These are phyloP conservation scores for Psilocybe cyanescens DNA, from an alignment of 768 basidiomycete species.

Conservation along the genomic window DNA sequence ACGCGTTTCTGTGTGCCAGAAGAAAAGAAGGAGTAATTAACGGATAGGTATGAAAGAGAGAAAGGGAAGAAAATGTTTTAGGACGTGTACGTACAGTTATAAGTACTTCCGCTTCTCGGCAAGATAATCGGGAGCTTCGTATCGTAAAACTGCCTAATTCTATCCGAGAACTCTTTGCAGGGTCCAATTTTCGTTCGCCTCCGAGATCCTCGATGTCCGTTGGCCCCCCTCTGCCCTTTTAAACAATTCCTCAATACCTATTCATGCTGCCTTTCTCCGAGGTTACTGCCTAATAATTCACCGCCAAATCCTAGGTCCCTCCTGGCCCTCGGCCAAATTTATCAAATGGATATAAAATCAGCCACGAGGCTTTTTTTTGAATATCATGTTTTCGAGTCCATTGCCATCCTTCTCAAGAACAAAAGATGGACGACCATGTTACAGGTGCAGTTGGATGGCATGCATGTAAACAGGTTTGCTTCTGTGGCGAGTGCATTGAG, in stretches of 20 bases:
- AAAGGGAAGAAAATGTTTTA: constrained; percentile 15
- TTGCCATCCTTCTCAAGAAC: background rate
- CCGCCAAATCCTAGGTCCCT: background rate
- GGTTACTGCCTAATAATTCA: constrained; percentile 1
- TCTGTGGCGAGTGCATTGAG: background rate
- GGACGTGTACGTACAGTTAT: constrained; percentile 24
- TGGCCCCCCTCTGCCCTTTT: background rate
- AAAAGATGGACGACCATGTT: background rate
- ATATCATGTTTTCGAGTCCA: background rate
- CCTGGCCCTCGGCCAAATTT: constrained; percentile 6
- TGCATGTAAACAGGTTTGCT: constrained; percentile 1
- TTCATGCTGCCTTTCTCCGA: constrained; percentile 5
- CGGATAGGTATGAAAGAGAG: constrained; percentile 12
- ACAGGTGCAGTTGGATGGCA: background rate
- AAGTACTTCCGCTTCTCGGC: constrained; percentile 25
- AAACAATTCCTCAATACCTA: no score
- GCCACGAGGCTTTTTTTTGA: constrained; percentile 21
- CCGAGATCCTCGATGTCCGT: constrained; percentile 7
- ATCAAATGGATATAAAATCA: constrained; percentile 23
- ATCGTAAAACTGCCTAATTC: constrained; percentile 7
- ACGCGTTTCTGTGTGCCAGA: background rate
- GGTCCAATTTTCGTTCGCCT: constrained; percentile 3
- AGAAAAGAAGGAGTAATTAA: background rate
- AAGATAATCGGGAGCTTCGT: constrained; percentile 24
- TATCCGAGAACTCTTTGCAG: constrained; percentile 9